Base-by-base conservation (phyloP, 73 alveolate species). In the Paramecium bursaria region DNA sequence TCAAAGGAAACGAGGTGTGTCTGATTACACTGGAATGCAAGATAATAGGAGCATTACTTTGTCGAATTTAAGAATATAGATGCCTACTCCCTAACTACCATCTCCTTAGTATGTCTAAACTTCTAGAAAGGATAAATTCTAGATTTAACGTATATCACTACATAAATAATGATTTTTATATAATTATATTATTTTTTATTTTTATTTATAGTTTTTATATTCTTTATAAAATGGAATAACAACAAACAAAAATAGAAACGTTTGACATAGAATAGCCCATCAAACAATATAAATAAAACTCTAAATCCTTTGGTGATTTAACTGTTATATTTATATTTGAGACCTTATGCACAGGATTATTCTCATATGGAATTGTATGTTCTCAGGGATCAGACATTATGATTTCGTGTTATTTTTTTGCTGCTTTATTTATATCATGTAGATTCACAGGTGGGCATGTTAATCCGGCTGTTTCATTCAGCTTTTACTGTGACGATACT, bases 371-470 rank as follows among this genome's bases (percentile, higher is more conserved):
- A 19, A 67, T 67, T 30, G 82, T 67, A 15, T 42, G 50, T 4
- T 67, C 82, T 14, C 19, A 67, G 19, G 82, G 82, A 67, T 67
- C 82, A 19, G 82, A 67, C 21, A 19, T 67, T 1, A 21, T 67
- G 30, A 67, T 67, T 14, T 44, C 82, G 17, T 53, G 60, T 1
- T 67, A 67, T 42, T 67, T 67, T 11, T 67, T 25, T 39, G 82
- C 82, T 30, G 82, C 82, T 11, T 39, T 67, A 67, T 67, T 67
- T 27, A 15, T 67, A 7, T 39, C 82, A 0, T 67, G 82, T 42
- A 67, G 44, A 67, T 67, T 67, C 44, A 67, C 82, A 19, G 82
- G 82, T 31, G 82, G 82, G 0, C 82, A 67, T 67, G 82, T 67
- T 10, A 67, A 67, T 67, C 82, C 82, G 14, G 82, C 82, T 11